Conservation (phyloP, 2,329 filamentous ascomycete species). For the Claviceps maximensis region DNA sequence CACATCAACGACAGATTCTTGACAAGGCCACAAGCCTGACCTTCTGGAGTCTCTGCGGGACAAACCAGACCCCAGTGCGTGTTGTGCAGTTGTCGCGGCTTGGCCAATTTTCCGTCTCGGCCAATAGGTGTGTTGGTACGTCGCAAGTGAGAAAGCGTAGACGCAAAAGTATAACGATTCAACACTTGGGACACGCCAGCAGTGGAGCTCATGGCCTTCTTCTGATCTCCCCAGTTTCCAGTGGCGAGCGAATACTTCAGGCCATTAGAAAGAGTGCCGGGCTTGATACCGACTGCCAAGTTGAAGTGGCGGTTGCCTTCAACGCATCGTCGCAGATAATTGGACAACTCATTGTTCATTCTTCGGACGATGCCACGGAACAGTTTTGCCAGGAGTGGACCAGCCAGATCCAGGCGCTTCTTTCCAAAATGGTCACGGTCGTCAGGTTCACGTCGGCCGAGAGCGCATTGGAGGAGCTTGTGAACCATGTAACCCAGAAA, state of each 20-base stretch:
- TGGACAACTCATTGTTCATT: constrained; percentile 80
- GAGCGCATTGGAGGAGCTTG: constrained; percentile 80
- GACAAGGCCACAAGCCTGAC: constrained; percentile 93
- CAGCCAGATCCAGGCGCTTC: constrained; percentile 91
- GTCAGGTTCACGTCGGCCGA: constrained; percentile 86
- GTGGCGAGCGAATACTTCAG: constrained; percentile 95
- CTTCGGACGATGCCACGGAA: constrained; percentile 88
- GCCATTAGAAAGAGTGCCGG: constrained; percentile 80
- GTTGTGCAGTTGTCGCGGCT: constrained; percentile 94
- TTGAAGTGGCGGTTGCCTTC: constrained; percentile 85
- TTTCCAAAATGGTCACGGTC: constrained; percentile 99
- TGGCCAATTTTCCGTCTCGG: constrained; percentile 94
- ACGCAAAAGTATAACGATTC: constrained; percentile 95
- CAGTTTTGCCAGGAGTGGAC: constrained; percentile 86
- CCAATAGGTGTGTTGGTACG: constrained; percentile 97
- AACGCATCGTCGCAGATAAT: constrained; percentile 83
- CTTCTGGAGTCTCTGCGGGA: constrained; percentile 93
- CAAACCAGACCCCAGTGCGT: constrained; percentile 98
- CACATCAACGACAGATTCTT: constrained; percentile 98
- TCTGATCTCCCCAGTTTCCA: constrained; percentile 98
- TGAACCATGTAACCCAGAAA: constrained; percentile 99
- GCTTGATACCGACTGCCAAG: constrained; percentile 79
- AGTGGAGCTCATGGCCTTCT: constrained; percentile 89
- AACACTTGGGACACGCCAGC: constrained; percentile 96
- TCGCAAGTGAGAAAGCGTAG: constrained; percentile 89